A percentile compares a stretch with the other conserved stretches of the same genome.
These are phyloP conservation scores for Hirsutella minnesotensis DNA, from an alignment of 2,329 filamentous ascomycete species.

Conservation along the genomic window DNA sequence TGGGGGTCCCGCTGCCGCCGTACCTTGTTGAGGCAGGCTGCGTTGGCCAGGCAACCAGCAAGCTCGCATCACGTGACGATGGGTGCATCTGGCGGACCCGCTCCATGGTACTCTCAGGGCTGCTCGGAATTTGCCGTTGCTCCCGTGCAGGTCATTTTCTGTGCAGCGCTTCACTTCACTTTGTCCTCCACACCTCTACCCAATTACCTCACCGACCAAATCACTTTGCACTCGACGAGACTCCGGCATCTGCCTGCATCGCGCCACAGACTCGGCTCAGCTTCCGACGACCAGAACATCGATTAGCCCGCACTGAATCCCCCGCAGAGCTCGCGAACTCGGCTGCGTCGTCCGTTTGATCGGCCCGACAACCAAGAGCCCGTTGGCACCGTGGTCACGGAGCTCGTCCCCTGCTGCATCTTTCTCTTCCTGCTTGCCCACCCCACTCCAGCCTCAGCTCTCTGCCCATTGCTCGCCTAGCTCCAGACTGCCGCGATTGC, in stretches of 20 bases:
- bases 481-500: not conserved
- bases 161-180: conserved; percentile 11
- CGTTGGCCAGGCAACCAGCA: conserved; percentile 10
- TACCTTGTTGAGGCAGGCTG: not conserved
- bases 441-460: not conserved
- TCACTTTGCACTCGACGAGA: not conserved
- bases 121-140: conserved; percentile 16
- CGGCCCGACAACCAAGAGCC: conserved; percentile 1
- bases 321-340: conserved; percentile 1
- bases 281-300: not conserved
- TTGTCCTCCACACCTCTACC: conserved; percentile 12
- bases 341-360: conserved; percentile 1
- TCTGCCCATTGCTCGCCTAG: not conserved
- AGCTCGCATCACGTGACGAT: conserved; percentile 14
- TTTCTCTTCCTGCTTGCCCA: too few relatives aligned
- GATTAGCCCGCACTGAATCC: not conserved
- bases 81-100: conserved; percentile 4
- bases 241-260: conserved; percentile 1
- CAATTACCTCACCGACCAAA: conserved; percentile 5
- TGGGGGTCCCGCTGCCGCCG: not conserved
- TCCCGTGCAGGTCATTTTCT: conserved; percentile 18
- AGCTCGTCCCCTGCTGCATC: conserved; percentile 4
- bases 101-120: conserved; percentile 9
- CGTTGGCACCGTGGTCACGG: conserved; percentile 2
- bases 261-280: not conserved